phyloP scores from a whole-genome alignment of 2,329 filamentous ascomycete species.

The Fulvia fulva region DNA sequence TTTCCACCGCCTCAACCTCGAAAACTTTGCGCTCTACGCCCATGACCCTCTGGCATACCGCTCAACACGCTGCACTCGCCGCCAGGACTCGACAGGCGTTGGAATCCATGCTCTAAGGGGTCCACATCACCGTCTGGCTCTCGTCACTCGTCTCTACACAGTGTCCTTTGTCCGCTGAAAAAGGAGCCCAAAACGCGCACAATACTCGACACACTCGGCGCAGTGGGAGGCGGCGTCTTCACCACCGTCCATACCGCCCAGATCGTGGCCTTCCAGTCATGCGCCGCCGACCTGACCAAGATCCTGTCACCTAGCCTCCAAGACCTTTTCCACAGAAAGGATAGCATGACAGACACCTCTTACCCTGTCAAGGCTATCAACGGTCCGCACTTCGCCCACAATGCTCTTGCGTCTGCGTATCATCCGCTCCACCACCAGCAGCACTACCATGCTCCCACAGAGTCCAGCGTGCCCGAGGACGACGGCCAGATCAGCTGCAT shows the following conservation, averaged over 20 bases:
- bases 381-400: constrained; percentile 27
- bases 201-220: constrained; percentile 10
- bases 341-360: constrained; percentile 37
- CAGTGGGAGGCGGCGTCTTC: constrained; percentile 8
- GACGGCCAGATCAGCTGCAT: constrained; percentile 98
- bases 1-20: background rate
- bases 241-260: constrained; percentile 14
- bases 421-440: constrained; percentile 27
- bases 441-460: constrained; percentile 19
- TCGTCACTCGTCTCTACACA: constrained; percentile 12
- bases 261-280: constrained; percentile 32
- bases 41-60: constrained; percentile 17
- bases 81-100: constrained; percentile 2
- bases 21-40: constrained; percentile 9
- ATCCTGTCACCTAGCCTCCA: constrained; percentile 31
- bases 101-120: background rate
- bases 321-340: constrained; percentile 28
- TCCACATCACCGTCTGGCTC: constrained; percentile 4
- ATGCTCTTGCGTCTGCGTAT: constrained; percentile 26
- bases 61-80: constrained; percentile 2
- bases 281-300: constrained; percentile 31
- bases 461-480: constrained; percentile 57
- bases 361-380: constrained; percentile 32
- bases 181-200: constrained; percentile 12
- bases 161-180: constrained; percentile 12